Conservation (phyloP, 176 grass and related monocot species). For the Aegilops tauschii region DNA sequence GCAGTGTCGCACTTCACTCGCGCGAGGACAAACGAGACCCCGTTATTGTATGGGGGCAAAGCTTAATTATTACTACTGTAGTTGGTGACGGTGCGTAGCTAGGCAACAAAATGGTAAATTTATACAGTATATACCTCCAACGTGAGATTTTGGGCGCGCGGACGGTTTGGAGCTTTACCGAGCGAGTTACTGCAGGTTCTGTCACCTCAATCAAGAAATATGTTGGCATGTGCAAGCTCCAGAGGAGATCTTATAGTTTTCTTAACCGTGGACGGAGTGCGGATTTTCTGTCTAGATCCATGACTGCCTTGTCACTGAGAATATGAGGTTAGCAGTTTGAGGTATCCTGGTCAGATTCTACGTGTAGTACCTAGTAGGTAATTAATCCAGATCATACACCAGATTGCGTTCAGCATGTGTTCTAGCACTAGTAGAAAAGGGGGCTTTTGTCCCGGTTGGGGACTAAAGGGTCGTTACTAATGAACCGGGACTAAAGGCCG, state of each 20-base stretch:
- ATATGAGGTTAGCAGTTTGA: not conserved
- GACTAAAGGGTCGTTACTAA: no score
- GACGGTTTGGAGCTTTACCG: not conserved
- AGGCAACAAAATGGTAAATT: not conserved
- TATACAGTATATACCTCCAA: not conserved
- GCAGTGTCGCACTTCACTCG: constrained; percentile 16
- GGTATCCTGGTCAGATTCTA: not conserved
- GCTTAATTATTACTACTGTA: not conserved
- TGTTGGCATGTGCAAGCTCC: not conserved
- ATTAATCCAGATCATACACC: not conserved
- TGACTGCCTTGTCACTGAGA: not conserved
- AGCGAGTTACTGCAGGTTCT: not conserved
- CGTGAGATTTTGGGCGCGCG: not conserved
- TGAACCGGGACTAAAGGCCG: no score
- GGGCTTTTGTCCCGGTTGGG: no score
- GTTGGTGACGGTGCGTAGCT: constrained; percentile 3
- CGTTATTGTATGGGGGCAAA: not conserved
- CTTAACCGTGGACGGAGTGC: not conserved
- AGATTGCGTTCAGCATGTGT: not conserved
- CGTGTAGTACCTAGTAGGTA: not conserved
- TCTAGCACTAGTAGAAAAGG: no score
- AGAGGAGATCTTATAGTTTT: not conserved
- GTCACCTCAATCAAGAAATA: not conserved
- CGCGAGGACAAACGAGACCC: constrained; percentile 12
- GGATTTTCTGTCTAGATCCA: not conserved